A percentile compares a stretch with the other conserved stretches of the same genome.
phyloP scores from a whole-genome alignment of 2,329 filamentous ascomycete genomes.

The Ceratocystis eucalypticola region DNA sequence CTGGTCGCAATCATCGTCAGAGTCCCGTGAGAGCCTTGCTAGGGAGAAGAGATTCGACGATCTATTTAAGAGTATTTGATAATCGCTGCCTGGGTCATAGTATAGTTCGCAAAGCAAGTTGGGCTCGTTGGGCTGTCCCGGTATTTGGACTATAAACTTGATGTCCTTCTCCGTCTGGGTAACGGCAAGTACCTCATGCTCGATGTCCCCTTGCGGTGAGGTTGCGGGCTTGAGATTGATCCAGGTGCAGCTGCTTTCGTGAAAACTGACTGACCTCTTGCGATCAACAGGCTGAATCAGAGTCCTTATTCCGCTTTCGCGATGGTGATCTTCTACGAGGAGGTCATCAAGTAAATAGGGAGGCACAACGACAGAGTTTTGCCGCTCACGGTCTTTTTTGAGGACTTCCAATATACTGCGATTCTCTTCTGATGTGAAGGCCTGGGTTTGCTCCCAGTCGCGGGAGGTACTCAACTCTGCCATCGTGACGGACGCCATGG shows the following conservation, averaged over 20 bases:
- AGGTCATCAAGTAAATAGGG: neutral
- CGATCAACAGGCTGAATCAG: neutral
- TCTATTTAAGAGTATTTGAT: neutral
- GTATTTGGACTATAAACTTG: slow-evolving; percentile 4
- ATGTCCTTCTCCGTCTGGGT: neutral
- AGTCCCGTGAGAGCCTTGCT: neutral
- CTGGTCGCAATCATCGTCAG: neutral
- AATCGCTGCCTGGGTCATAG: slow-evolving; percentile 3
- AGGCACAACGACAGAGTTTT: neutral
- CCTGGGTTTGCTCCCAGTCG: neutral
- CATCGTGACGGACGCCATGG: neutral
- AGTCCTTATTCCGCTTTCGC: neutral
- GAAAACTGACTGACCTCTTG: neutral
- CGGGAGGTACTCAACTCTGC: neutral
- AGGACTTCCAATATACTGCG: neutral
- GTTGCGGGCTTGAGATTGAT: neutral
- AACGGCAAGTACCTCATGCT: neutral
- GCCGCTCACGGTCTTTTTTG: neutral
- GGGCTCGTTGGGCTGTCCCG: neutral
- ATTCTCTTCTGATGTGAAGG: neutral
- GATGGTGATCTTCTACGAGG: neutral
- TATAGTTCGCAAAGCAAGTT: neutral
- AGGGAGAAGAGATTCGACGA: neutral
- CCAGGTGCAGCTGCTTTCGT: neutral
- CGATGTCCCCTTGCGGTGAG: neutral